Evolutionary conservation across 176 grass and related monocot genomes (phyloP), one percentile per base, ranked within the genome.

Genomic region (Zizania latifolia): DNA sequence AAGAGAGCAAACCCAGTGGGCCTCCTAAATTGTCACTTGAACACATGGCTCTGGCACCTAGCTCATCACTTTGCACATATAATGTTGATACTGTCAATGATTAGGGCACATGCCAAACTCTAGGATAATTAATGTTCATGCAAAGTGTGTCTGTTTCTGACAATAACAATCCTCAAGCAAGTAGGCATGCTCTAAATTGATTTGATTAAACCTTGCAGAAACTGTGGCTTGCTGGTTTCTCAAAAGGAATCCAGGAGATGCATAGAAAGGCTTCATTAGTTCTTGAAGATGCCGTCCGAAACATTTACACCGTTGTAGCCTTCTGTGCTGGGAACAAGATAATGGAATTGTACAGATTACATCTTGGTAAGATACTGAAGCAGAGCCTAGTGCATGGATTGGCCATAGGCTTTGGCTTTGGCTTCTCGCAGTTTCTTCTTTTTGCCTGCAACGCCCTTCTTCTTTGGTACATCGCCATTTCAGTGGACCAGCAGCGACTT

Each of bases 241-340:
- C 96, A 54, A 94, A 88, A 88, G 96, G 96, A 81, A 99, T 99
- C 70, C 96, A 99, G 57, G 96, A 99, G 65, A 99, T 95, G 96
- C 96, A 99, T 70, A 94, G 90, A 74, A 99, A 99, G 65, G 96
- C 95, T 62, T 94, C 95, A 3, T 88, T 99, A 66, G 95, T 99
- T 67, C 95, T 94, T 75, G 95, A 99, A 88, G 95, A 99, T 82
- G 92, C 95, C 57, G 95, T 99, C 50, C 87, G 95, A 65, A 99
- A 99, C 87, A 99, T 99, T 79, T 99, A 99, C 62, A 99, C 95
- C 3, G 95, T 99, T 55, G 95, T 99, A 67, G 95, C 95, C 22
- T 99, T 94, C 77, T 99, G 95, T 84, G 95, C 95, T 65, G 95
- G 95, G 53, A 89, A 99, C 78, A 99, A 99, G 81, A 88, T 99